Evolutionary conservation across 2,329 filamentous ascomycete species (phyloP), one percentile per base, ranked within the genome.

Genomic region (Claviceps sorghi): DNA sequence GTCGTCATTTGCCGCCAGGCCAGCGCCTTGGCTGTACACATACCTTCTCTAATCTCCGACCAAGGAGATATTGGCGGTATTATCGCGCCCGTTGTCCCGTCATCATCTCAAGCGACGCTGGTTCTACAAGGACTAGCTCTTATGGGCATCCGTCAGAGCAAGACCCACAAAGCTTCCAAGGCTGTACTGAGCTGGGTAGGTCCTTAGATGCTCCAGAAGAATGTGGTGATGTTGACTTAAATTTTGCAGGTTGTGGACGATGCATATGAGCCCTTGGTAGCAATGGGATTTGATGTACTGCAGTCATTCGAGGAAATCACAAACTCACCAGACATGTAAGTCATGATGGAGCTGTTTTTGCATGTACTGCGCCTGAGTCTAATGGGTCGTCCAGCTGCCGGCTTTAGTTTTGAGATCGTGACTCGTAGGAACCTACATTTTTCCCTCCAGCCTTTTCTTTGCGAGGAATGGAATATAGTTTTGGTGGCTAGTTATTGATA

Each of bases 291-390:
- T 62, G 80, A 81, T 57, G 78, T 86, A 45, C 69, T 89, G 56
- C 84, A 91, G 67, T 83, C 77, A 42, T 94, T 89, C 65, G 88
- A 95, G 61, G 86, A 94, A 65, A 78, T 93, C 51, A 86, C 82
- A 54, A 78, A 76, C 57, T 80, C 84, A 21, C 69, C 71, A 3
- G 76, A 78, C 19, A 72, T 62, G 75, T 78, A 54, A 67, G 72
- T 68, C 3, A 22, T 15, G 26, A 29, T 44, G 40, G 40, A 13
- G 32, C 8, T 32, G 15, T 26, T 34, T n/a, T 17, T 48, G 15
- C 42, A 41, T 19, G 40, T 49, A 26, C 13, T 26, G 13, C 17
- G 26, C 21, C 34, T 34, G 29, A 52, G 9, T 21, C 7, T 40
- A 19, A 29, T 13, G n/a, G n/a, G 42, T 46, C 6, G 10, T 41